These are phyloP conservation scores for Nicotiana noctiflora DNA, from an alignment of 257 asterid species.

Conservation along the genomic window DNA sequence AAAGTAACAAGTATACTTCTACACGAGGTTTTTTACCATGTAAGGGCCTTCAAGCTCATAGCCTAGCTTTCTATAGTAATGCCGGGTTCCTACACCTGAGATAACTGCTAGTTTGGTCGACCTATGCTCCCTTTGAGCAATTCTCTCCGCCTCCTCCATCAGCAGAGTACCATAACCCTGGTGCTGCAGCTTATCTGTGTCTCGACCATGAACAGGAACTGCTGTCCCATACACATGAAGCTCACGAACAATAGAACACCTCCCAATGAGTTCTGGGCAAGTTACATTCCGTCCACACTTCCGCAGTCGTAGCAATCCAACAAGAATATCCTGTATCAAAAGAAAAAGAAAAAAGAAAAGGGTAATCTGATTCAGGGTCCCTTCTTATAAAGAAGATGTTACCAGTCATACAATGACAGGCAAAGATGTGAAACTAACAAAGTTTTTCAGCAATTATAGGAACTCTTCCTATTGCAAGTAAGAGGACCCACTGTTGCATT, in stretches of 20 bases:
- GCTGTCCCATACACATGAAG: slow-evolving; percentile 97
- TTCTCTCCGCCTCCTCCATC: slow-evolving; percentile 93
- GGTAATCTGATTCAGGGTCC: neutral
- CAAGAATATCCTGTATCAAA: slow-evolving; percentile 81
- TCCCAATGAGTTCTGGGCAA: slow-evolving; percentile 85
- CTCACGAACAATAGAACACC: slow-evolving; percentile 90
- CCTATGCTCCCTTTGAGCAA: slow-evolving; percentile 74
- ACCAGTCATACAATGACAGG: neutral
- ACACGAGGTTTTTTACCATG: slow-evolving; percentile 75
- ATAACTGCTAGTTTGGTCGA: slow-evolving; percentile 86
- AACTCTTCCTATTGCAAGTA: neutral
- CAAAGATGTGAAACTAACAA: neutral
- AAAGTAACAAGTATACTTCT: neutral
- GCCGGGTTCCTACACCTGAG: slow-evolving; percentile 96
- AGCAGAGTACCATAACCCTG: slow-evolving; percentile 92
- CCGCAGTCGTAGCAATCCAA: slow-evolving; percentile 77
- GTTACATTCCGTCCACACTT: slow-evolving; percentile 76
- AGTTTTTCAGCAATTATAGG: neutral
- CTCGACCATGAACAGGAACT: slow-evolving; percentile 96
- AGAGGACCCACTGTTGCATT: neutral
- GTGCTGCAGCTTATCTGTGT: slow-evolving; percentile 87
- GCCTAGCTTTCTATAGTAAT: slow-evolving; percentile 91
- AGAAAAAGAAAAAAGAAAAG: neutral
- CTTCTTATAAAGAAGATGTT: neutral
- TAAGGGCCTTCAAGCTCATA: slow-evolving; percentile 98